Evolutionary conservation across 2,329 filamentous ascomycete genomes (phyloP).

Genomic region (Ophiostoma quercus): DNA sequence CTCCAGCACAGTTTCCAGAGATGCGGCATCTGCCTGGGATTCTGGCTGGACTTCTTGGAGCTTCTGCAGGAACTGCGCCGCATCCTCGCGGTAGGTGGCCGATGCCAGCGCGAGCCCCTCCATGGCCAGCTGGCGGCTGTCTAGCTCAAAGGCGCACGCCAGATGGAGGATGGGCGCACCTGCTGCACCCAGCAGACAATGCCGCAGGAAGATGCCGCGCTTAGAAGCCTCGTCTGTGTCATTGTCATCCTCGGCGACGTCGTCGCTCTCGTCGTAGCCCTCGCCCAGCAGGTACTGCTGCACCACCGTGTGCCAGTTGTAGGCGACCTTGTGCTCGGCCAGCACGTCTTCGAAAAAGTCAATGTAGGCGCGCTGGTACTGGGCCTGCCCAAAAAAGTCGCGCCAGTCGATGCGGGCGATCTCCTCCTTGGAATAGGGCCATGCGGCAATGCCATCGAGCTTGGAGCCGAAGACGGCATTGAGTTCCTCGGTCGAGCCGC

Average conservation of each 20-base stretch:
- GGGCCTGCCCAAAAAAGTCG: conserved; percentile 71
- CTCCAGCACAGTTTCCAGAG: conserved; percentile 65
- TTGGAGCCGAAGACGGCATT: conserved; percentile 77
- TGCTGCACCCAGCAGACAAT: conserved; percentile 47
- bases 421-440: conserved; percentile 80
- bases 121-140: conserved; percentile 78
- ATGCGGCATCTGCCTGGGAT: conserved; percentile 33
- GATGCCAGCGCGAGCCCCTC: conserved; percentile 72
- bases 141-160: conserved; percentile 86
- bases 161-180: conserved; percentile 92
- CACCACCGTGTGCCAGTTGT: conserved; percentile 78
- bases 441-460: conserved; percentile 65
- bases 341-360: conserved; percentile 95
- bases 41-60: conserved; percentile 35
- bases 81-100: conserved; percentile 47
- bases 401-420: conserved; percentile 80
- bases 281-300: conserved; percentile 68
- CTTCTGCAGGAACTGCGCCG: not conserved
- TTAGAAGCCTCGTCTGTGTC: not conserved
- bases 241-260: conserved; percentile 1
- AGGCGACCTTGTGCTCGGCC: conserved; percentile 60
- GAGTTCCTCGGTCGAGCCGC: conserved; percentile 66
- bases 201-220: conserved; percentile 29
- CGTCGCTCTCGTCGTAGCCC: conserved; percentile 16
- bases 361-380: conserved; percentile 82